Evolutionary conservation across 75 land plant species (phyloP).

Genomic region (Sequoiadendron giganteum): DNA sequence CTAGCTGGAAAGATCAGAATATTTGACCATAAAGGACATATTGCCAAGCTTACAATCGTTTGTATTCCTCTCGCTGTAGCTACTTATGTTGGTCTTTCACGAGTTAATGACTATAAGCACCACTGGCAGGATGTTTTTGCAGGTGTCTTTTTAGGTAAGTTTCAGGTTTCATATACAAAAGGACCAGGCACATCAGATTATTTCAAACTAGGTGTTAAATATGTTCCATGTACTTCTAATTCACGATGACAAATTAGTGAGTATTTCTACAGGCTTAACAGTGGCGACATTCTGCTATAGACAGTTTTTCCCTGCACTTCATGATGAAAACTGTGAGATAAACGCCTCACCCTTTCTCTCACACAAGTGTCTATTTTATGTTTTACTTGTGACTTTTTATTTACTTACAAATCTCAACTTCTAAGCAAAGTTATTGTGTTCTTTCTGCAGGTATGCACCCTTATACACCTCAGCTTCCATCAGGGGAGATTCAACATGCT

Average conservation of each 20-base stretch:
- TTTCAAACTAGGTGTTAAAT: neutral
- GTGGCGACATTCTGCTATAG: slow-evolving; percentile 36
- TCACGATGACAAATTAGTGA: neutral
- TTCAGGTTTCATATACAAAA: neutral
- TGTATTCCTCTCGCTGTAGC: slow-evolving; percentile 63
- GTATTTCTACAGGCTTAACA: slow-evolving; percentile 25
- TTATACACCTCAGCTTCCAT: neutral
- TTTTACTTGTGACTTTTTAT: neutral
- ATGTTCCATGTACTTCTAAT: neutral
- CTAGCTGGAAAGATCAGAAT: slow-evolving; percentile 73
- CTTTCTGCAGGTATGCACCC: slow-evolving; percentile 12
- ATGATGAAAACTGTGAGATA: slow-evolving; percentile 15
- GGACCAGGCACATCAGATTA: neutral
- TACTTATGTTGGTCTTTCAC: slow-evolving; percentile 73
- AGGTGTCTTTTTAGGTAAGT: slow-evolving; percentile 69
- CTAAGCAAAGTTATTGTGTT: neutral
- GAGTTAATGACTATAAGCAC: slow-evolving; percentile 93
- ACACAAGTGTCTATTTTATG: neutral
- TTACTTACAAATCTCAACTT: neutral
- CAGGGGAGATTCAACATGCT: neutral
- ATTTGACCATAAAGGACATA: slow-evolving; percentile 76
- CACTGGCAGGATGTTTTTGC: slow-evolving; percentile 92
- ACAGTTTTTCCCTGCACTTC: slow-evolving; percentile 39
- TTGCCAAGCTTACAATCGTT: slow-evolving; percentile 74
- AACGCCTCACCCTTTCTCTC: no score